phyloP scores from a whole-genome alignment of 169 alveolate species.

The Toxoplasma gondii region DNA sequence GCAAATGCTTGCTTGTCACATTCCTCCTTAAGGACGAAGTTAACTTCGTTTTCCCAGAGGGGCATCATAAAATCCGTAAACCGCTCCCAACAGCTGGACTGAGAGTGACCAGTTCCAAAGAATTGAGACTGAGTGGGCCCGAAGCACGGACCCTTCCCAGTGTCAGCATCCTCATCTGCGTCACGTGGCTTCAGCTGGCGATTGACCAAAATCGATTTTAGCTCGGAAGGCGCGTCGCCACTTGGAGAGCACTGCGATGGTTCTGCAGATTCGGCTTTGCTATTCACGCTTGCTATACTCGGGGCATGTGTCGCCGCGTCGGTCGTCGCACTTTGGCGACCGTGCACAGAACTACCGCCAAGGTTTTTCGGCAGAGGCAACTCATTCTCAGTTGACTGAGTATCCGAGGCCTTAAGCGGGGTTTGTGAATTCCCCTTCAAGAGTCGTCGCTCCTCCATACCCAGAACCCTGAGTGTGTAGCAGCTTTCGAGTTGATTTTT shows the following conservation, averaged over 20 bases:
- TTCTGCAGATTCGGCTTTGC: background rate
- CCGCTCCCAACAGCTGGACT: background rate
- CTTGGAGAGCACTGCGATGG: background rate
- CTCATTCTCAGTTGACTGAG: background rate
- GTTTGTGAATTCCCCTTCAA: background rate
- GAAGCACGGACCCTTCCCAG: background rate
- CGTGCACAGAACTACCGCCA: background rate
- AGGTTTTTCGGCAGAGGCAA: background rate
- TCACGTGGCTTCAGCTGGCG: background rate
- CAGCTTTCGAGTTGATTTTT: no score
- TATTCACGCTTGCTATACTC: background rate
- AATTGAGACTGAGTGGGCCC: background rate
- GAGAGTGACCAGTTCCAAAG: background rate
- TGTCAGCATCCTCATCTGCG: background rate
- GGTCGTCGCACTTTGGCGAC: background rate
- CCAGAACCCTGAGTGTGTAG: background rate
- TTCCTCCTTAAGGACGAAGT: conserved; percentile 23
- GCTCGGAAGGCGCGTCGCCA: background rate
- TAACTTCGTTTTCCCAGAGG: conserved; percentile 15
- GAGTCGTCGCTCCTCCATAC: background rate
- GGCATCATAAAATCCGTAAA: conserved; percentile 2
- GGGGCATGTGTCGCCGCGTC: background rate
- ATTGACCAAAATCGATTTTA: background rate
- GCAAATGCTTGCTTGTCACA: background rate
- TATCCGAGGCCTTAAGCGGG: background rate